These are phyloP conservation scores for Cladobotryum mycophilum DNA, from an alignment of 2,329 filamentous ascomycete genomes.

Conservation along the genomic window DNA sequence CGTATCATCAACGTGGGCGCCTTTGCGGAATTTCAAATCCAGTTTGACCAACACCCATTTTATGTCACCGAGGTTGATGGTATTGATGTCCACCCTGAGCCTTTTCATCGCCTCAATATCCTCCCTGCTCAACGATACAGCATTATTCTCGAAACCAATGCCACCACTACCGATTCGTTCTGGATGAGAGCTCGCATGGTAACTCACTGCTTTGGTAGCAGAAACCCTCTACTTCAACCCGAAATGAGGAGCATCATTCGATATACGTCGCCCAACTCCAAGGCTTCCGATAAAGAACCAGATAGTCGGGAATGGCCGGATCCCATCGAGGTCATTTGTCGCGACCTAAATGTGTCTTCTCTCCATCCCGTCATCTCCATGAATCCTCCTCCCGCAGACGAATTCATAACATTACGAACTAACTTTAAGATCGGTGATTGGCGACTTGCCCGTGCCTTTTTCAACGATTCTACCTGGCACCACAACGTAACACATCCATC, in stretches of 20 bases:
- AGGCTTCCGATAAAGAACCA: constrained; percentile 15
- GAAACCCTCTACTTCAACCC: constrained; percentile 24
- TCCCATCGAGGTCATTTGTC: constrained; percentile 41
- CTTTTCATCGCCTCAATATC: constrained; percentile 56
- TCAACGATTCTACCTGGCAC: constrained; percentile 48
- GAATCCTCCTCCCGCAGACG: constrained; percentile 31
- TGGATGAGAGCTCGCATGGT: constrained; percentile 54
- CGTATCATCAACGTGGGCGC: constrained; percentile 65
- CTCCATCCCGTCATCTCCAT: constrained; percentile 34
- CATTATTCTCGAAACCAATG: constrained; percentile 56
- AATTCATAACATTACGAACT: constrained; percentile 40
- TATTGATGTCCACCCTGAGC: constrained; percentile 54
- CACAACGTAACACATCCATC: constrained; percentile 30
- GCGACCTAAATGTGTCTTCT: constrained; percentile 45
- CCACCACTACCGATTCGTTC: constrained; percentile 46
- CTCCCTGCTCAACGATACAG: constrained; percentile 67
- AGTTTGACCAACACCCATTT: constrained; percentile 61
- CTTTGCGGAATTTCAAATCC: constrained; percentile 66
- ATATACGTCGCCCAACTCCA: constrained; percentile 14
- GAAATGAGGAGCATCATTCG: constrained; percentile 27
- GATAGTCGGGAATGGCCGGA: constrained; percentile 45
- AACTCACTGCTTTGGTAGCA: constrained; percentile 31
- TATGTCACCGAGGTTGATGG: constrained; percentile 65
- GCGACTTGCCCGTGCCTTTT: constrained; percentile 46
- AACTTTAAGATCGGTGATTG: constrained; percentile 52